Evolutionary conservation across 257 asterid genomes (phyloP).

Genomic region (Solanum pinnatisectum): DNA sequence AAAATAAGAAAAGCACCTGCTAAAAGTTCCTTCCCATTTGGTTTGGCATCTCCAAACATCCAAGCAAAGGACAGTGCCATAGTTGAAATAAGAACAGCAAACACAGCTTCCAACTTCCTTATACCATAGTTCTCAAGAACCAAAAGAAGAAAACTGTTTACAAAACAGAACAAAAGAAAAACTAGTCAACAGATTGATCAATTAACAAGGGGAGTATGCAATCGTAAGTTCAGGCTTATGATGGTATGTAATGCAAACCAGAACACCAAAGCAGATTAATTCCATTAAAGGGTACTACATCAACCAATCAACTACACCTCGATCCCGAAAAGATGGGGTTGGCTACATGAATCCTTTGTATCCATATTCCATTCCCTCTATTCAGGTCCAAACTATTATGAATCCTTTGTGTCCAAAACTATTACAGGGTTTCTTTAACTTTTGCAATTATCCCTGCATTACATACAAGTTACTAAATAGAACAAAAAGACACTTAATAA

Average conservation of each 20-base stretch:
- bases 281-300: background rate
- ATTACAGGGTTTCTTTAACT: background rate
- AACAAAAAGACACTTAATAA: background rate
- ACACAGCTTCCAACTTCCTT: constrained; percentile 96
- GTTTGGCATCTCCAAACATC: constrained; percentile 97
- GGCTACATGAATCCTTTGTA: background rate
- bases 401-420: background rate
- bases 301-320: background rate
- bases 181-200: constrained; percentile 13
- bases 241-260: background rate
- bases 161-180: background rate
- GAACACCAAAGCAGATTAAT: background rate
- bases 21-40: constrained; percentile 62
- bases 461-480: background rate
- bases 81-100: constrained; percentile 83
- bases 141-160: constrained; percentile 76
- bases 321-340: background rate
- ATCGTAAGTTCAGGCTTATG: background rate
- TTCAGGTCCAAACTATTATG: background rate
- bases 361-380: background rate
- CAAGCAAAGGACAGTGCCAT: constrained; percentile 95
- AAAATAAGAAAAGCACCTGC: constrained; percentile 37
- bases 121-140: constrained; percentile 98
- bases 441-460: background rate
- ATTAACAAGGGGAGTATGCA: background rate